Conservation (phyloP, 768 basidiomycete species). For the Pholiota molesta region DNA sequence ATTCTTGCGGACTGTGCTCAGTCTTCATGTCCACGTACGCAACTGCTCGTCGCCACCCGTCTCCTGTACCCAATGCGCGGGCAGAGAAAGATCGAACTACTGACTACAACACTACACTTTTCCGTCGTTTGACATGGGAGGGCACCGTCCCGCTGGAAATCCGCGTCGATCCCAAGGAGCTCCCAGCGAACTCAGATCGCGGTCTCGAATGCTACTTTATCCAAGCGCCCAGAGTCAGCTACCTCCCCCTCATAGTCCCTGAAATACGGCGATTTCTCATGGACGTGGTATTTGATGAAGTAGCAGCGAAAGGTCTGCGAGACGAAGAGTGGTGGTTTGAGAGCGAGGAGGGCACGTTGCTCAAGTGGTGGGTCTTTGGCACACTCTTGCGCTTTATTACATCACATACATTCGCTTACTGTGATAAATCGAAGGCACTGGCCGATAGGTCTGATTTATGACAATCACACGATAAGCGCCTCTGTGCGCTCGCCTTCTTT, state of each 20-base stretch:
- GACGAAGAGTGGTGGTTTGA: conserved; percentile 99
- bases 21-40: conserved; percentile 53
- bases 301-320: conserved; percentile 70
- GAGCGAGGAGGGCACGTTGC: conserved; percentile 75
- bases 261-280: conserved; percentile 88
- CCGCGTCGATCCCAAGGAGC: conserved; percentile 85
- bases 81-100: conserved; percentile 40
- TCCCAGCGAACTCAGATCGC: conserved; percentile 88
- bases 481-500: conserved; percentile 55
- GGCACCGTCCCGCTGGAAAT: conserved; percentile 89
- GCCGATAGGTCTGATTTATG: conserved; percentile 94
- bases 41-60: conserved; percentile 50
- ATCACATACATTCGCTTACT: conserved; percentile 1
- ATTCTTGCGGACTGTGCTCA: conserved; percentile 2
- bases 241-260: conserved; percentile 88
- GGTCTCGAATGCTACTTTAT: conserved; percentile 89
- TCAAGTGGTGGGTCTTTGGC: conserved; percentile 76
- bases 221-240: conserved; percentile 90
- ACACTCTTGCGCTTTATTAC: not conserved
- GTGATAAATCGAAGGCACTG: conserved; percentile 74
- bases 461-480: conserved; percentile 72
- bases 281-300: conserved; percentile 92
- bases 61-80: conserved; percentile 30
- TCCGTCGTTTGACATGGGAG: conserved; percentile 89
- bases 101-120: conserved; percentile 72